Base-by-base conservation (phyloP, 2,329 filamentous ascomycete species). In the Fusarium udum region DNA sequence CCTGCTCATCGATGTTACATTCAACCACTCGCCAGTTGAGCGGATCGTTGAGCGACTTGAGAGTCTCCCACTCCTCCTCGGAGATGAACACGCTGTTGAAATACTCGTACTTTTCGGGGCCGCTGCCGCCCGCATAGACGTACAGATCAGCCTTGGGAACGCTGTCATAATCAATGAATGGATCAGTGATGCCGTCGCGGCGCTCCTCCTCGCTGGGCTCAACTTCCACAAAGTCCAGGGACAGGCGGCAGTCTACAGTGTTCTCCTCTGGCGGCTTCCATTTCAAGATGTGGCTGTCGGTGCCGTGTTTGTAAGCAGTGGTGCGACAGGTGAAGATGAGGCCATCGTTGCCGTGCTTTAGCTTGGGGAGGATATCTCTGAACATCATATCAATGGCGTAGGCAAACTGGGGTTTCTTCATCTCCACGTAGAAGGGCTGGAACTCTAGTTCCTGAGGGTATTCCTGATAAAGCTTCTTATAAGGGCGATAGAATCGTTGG, bases 261-360 rank as follows among this genome's bases (percentile, higher is more conserved):
- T 99, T 99, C 82, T 99, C 96, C 74, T 93, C 88, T 8, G 94
- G 94, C 1, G 95, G 95, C 83, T 99, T 99, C 96, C 96, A 99
- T 82, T 99, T 99, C 43, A 99, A 86, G 72, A 98, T 99, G 81
- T 97, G 92, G 56, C 90, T 90, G 82, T 99, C 96, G 18, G 96
- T 99, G 75, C 96, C 96, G 74, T 93, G 92, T 77, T 92, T 92
- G 85, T 99, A 99, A 15, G 92, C 88, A 24, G 93, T 94, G 77
- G 91, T 92, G 72, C 93, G 91, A 84, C 95, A 97, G n/a, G 96
- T 98, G 83, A 98, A 99, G 79, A 99, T 97, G 52, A 99, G 88
- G 11, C 96, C 96, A 81, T 99, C 96, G 81, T 98, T 98, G 71
- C 95, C 95, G 80, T 99, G 96, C 75, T 92, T 92, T 40, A 99